Evolutionary conservation across 208 protist species (phyloP), one percentile per base, ranked within the genome.

Genomic region (Trypanosoma boissoni): DNA sequence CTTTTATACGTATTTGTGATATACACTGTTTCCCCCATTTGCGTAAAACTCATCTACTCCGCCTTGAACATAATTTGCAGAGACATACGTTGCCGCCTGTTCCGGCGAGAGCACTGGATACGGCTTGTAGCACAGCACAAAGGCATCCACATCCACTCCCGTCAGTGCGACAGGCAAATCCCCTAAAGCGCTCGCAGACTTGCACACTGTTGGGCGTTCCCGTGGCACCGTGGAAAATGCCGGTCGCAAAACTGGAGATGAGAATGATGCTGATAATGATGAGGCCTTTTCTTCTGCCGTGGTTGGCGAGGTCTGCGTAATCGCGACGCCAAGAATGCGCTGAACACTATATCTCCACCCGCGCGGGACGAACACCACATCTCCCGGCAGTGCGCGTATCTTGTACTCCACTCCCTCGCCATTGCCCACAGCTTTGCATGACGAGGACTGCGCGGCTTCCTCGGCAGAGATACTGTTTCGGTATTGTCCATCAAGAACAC

Each of bases 1-100:
- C n/a, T 12, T 20, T 68, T 66, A 89, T 49, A 64, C 65, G 53
- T 92, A 92, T 32, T 58, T 59, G 45, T 79, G 78, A 52, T 67
- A 80, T 1, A 83, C 64, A 10, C 44, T n/a, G 50, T 93, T 93
- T 20, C 86, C 86, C 16, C 86, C 82, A 3, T 80, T 77, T 4
- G 68, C 60, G 66, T 93, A 93, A 55, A 93, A 93, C 29, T 85
- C 77, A 10, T 85, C 70, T 1, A 93, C 63, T 18, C 86, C 82
- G n/a, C 64, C 12, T 43, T 80, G 77, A 24, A 86, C 80, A 59
- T 93, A 93, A 63, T 93, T 90, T 9, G 86, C 82, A 0, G 86
- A 28, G 6, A 93, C 70, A 67, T 93, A 93, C 39, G 74, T 64
- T 3, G 48, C 61, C 6, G 86, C 86, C 61, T 93, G 86, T 1